Evolutionary conservation across 148 eudicot genomes (phyloP).

Genomic region (Rhododendron vialii): DNA sequence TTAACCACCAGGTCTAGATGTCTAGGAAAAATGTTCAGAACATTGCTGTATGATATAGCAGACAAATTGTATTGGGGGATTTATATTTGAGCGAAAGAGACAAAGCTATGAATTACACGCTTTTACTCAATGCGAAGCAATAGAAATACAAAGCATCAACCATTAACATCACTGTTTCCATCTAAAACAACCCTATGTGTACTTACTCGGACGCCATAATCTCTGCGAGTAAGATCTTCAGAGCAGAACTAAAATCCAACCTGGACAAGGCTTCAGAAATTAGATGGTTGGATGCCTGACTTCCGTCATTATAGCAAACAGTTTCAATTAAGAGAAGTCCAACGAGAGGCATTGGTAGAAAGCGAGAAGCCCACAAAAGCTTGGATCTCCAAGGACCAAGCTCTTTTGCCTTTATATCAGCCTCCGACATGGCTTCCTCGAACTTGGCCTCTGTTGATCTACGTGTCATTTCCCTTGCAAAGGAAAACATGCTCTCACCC

Average conservation of each 20-base stretch:
- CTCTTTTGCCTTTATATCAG: constrained; percentile 52
- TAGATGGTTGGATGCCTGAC: constrained; percentile 56
- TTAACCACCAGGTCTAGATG: neutral
- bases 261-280: constrained; percentile 85
- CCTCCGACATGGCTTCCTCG: constrained; percentile 75
- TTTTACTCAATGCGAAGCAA: neutral
- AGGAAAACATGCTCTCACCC: constrained; percentile 87
- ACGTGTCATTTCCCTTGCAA: constrained; percentile 93
- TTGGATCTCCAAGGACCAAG: constrained; percentile 93
- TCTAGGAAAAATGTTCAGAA: neutral
- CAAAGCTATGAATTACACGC: neutral
- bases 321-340: constrained; percentile 81
- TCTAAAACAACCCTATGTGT: neutral
- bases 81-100: neutral
- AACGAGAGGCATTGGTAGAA: constrained; percentile 94
- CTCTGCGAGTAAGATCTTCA: constrained; percentile 92
- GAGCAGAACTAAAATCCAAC: constrained; percentile 87
- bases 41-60: neutral
- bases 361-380: constrained; percentile 92
- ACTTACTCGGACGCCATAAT: constrained; percentile 93
- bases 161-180: neutral
- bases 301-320: constrained; percentile 69
- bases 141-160: neutral
- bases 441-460: constrained; percentile 78
- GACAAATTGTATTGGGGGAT: neutral